Percentiles rank a stretch among this genome's conserved stretches.
These are phyloP conservation scores for Colletotrichum sp. DNA, from an alignment of 2,329 filamentous ascomycete genomes.

Conservation along the genomic window DNA sequence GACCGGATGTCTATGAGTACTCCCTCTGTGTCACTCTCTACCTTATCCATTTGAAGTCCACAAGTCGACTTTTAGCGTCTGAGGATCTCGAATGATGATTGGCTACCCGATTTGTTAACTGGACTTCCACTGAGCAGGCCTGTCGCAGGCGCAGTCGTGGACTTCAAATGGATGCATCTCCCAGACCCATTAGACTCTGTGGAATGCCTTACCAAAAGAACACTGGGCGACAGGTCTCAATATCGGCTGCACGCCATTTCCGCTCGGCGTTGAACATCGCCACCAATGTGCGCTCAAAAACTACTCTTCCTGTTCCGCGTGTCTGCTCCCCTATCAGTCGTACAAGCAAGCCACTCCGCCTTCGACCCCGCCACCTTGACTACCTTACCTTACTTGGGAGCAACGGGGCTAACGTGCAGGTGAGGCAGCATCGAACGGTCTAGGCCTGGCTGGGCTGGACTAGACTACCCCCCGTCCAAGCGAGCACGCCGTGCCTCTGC, in stretches of 20 bases:
- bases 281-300: not conserved
- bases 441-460: not conserved
- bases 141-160: too few relatives aligned
- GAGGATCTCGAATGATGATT: too few relatives aligned
- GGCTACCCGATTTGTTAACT: too few relatives aligned
- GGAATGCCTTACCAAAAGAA: not conserved
- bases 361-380: not conserved
- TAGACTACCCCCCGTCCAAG: not conserved
- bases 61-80: too few relatives aligned
- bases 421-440: not conserved
- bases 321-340: not conserved
- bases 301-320: not conserved
- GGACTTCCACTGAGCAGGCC: too few relatives aligned
- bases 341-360: not conserved
- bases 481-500: not conserved
- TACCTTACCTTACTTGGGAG: not conserved
- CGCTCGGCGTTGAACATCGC: not conserved
- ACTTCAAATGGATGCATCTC: not conserved
- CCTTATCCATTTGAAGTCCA: too few relatives aligned
- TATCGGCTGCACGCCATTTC: not conserved
- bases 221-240: not conserved
- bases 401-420: not conserved
- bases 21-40: not conserved
- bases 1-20: rapidly evolving
- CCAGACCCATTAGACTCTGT: rapidly evolving